A percentile compares a stretch with the other conserved stretches of the same genome.
Evolutionary conservation across 805 yeast genomes (phyloP).

Genomic region (Limtongia smithiae): DNA sequence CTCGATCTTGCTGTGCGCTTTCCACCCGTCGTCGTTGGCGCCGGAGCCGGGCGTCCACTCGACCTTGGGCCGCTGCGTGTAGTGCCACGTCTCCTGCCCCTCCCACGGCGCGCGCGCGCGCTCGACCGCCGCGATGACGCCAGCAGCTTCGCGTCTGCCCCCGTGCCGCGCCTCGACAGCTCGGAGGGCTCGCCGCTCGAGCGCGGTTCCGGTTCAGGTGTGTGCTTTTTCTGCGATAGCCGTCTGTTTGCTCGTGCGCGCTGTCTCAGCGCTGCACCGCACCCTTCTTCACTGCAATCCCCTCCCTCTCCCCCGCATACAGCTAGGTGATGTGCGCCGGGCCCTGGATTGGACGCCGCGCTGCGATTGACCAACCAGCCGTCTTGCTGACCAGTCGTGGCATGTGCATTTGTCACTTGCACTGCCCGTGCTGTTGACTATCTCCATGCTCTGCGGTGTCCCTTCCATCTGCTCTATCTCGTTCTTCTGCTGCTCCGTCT

Average conservation of each 20-base stretch:
- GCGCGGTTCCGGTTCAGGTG: conserved; percentile 5
- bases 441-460: not conserved
- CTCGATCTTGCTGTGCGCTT: conserved; percentile 43
- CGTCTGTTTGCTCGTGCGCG: not conserved
- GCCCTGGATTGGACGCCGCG: no score
- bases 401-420: no score
- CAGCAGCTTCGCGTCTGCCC: not conserved
- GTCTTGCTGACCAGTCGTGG: no score
- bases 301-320: no score
- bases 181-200: conserved; percentile 24
- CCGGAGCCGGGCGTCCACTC: conserved; percentile 51
- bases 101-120: no score
- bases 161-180: conserved; percentile 5
- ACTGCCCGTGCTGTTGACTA: no score
- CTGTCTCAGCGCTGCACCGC: no score
- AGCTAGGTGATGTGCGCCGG: no score
- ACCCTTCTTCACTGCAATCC: no score
- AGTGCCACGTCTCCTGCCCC: no score
- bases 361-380: no score
- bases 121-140: no score
- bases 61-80: conserved; percentile 28
- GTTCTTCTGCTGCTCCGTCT: not conserved
- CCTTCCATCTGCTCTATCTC: not conserved
- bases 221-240: not conserved
- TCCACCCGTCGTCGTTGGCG: conserved; percentile 47